Evolutionary conservation across 176 grass and related monocot genomes (phyloP), one percentile per base, ranked within the genome.

Genomic region (Carex cristatella): DNA sequence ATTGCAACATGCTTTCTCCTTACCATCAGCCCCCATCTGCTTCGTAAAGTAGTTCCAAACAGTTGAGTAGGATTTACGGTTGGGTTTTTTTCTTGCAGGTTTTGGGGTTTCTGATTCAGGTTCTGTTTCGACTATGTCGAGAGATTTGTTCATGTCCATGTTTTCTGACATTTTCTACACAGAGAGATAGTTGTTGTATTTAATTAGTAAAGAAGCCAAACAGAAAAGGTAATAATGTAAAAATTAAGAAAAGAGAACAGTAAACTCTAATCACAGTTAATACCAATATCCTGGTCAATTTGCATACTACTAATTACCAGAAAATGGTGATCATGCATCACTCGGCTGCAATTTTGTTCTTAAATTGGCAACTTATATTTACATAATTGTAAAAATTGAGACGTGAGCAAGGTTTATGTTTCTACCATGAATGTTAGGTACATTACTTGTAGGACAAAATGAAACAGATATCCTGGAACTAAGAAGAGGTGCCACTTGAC

Each of bases 1-100:
- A 55, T 83, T 83, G 61, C 81, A 83, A 83, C 81, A 83, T 18
- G 81, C 81, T 23, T 83, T 83, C 64, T 83, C 81, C 64, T 83
- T 83, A 66, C 81, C 81, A 53, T 83, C 81, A 18, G 81, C 23
- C 27, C 81, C 81, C 61, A 69, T 83, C 55, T 66, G 61, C 61
- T 83, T 83, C 0, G 81, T 83, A 44, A 83, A 83, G 62, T 83
- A 83, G 40, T 83, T 83, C 81, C 81, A 83, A 2, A 83, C 81
- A 65, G 81, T 67, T 14, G 81, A 83, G 49, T 83, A 83, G 63
- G 81, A 83, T 55, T 83, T 83, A 44, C 81, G 81, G 81, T 83
- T 83, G 2, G 81, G 81, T 16, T 83, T 83, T 55, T 66, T 83
- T 31, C 81, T 63, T 13, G 35, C 81, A 8, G 81, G 81, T 83